These are phyloP conservation scores for Daldinia loculata DNA, from an alignment of 495 filamentous ascomycete genomes.

Conservation along the genomic window DNA sequence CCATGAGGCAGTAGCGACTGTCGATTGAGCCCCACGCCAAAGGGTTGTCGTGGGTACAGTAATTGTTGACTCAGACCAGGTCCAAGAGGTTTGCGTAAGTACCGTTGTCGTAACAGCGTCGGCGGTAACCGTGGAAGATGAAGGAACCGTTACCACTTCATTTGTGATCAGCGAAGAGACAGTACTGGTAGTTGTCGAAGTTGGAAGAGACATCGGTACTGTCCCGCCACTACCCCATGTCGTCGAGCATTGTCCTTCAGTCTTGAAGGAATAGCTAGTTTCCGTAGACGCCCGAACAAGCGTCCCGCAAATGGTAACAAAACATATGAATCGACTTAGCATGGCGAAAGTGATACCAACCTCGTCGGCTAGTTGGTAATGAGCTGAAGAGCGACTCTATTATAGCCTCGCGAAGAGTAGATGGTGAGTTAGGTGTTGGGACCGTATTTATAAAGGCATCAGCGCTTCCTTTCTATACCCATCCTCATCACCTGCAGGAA, in stretches of 20 bases:
- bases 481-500: neutral
- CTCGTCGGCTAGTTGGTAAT: neutral
- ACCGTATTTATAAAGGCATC: neutral
- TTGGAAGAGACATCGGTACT: constrained; percentile 26
- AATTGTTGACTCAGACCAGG: neutral
- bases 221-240: constrained; percentile 19
- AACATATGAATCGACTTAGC: constrained; percentile 12
- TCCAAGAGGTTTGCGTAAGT: neutral
- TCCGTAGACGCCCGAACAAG: constrained; percentile 24
- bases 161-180: constrained; percentile 10
- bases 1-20: constrained; percentile 34
- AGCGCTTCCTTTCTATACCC: neutral
- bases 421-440: neutral
- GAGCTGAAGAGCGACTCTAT: neutral
- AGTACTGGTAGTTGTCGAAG: constrained; percentile 18
- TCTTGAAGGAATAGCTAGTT: constrained; percentile 26
- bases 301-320: constrained; percentile 15
- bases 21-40: constrained; percentile 10
- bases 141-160: constrained; percentile 26
- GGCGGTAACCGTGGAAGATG: constrained; percentile 2
- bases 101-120: constrained; percentile 21
- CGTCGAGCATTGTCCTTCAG: constrained; percentile 20
- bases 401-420: neutral
- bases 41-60: constrained; percentile 13
- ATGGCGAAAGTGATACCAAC: neutral